Percentiles rank a stretch among this genome's conserved stretches.
These are phyloP conservation scores for Gymnopus androsaceus DNA, from an alignment of 1,284 basidiomycete species.

Conservation along the genomic window DNA sequence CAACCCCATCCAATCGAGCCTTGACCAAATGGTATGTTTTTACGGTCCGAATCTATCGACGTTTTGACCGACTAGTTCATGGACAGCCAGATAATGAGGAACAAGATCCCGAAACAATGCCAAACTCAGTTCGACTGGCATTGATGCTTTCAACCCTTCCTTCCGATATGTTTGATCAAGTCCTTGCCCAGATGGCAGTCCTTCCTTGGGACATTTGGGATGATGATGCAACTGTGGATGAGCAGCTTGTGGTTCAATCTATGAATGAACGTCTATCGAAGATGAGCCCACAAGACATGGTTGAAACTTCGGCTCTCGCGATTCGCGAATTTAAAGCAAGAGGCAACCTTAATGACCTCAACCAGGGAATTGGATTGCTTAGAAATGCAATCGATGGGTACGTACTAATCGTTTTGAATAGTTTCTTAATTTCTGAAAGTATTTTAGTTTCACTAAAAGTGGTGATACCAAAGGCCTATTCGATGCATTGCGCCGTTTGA, in stretches of 20 bases:
- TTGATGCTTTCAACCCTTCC: constrained; percentile 4
- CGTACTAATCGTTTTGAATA: not conserved
- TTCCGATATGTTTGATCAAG: constrained; percentile 3
- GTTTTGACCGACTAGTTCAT: no score
- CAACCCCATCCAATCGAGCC: no score
- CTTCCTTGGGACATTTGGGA: constrained; percentile 5
- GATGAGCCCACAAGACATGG: constrained; percentile 1
- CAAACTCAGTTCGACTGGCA: not conserved
- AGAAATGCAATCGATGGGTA: not conserved
- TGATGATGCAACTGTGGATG: not conserved
- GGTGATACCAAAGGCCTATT: not conserved
- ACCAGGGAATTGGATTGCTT: not conserved
- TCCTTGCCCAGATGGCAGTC: not conserved
- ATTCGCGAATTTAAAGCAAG: not conserved
- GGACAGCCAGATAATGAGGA: not conserved
- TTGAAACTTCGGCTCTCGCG: not conserved
- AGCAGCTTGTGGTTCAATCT: not conserved
- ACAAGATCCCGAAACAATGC: not conserved
- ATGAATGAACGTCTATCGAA: not conserved
- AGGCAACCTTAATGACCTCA: not conserved
- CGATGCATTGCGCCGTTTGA: not conserved
- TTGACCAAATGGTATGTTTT: no score
- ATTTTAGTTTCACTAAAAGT: not conserved
- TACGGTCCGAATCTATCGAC: no score
- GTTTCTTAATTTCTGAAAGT: not conserved